Base-by-base conservation (phyloP, 495 filamentous ascomycete species). In the Trichoderma reesei region DNA sequence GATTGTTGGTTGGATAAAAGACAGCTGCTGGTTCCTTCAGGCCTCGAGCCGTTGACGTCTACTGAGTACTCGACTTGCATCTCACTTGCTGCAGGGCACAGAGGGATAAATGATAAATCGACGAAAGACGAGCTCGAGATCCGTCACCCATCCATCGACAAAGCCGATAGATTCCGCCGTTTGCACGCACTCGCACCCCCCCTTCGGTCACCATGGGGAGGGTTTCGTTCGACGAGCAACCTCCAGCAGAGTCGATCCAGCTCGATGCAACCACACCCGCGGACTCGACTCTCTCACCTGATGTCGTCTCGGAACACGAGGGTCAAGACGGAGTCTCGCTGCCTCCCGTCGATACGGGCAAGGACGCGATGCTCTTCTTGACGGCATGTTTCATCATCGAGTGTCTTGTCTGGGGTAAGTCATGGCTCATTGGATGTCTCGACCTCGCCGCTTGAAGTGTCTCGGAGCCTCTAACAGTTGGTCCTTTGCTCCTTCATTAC, bases 301-400 rank as follows among this genome's bases (percentile, higher is more conserved):
- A 48, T 20, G 20, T 48, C n/a, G 44, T 1, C 44, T 48, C 44
- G 9, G 51, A 56, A 3, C 20, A 34, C 71, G 51, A 34, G 11
- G 26, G 26, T 26, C 51, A 56, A 14, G 51, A 39, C 6, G 6
- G 20, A 33, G 51, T 74, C 65, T 74, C 77, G 33, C 73, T 89
- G n/a, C 85, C 85, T 7, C 80, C 78, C 4, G 80, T 76, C 5
- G 88, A 90, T 71, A 71, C 80, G 31, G 88, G 86, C 10, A 82
- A 78, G 60, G 73, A 83, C 46, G 87, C 88, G 13, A 90, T 83
- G 83, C 74, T 87, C 0, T 87, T 86, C 65, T 76, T 91, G 18
- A 74, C 78, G 1, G 83, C 81, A 4, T 80, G 80, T 66, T 89
- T 89, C 71, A 71, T 84, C 62, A 73, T 89, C 36, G 86, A 90